Evolutionary conservation across 768 basidiomycete genomes (phyloP), one percentile per base, ranked within the genome.

Genomic region (Phallus indusiatus): DNA sequence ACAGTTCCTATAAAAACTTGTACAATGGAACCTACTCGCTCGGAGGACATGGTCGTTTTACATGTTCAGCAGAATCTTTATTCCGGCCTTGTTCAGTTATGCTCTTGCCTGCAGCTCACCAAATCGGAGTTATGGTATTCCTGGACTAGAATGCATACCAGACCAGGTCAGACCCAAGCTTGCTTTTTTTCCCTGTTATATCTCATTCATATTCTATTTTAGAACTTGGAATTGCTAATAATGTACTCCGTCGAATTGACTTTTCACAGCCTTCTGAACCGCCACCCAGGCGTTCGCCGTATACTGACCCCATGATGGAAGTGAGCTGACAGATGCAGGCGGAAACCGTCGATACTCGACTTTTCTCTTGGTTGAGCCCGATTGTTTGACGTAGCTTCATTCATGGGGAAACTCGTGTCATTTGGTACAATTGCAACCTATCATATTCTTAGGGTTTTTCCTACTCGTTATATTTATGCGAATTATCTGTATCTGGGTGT

Each of bases 81-180:
- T 34, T 18, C 37, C 50, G 50, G 47, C 16, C 7, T 12, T 20
- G 47, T 48, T 33, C 37, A 46, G 49, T 47, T 28, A n/a, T 56
- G 57, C 33, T 53, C 57, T 17, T 59, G 57, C 35, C 48, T 59
- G 5, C 57, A 59, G 36, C 28, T 59, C 18, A 51, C 57, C 20
- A 35, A 28, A 33, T 51, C 48, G 5, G 57, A 51, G 22, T 33
- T 59, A 35, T 59, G 57, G 57, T 56, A 56, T 49, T 48, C 55
- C 14, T 56, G 55, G 55, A 53, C 49, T 34, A 17, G 52, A 7
- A 59, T 36, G 34, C 24, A 36, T 52, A 51, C n/a, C 18, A 21
- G 47, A 5, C 18, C 20, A 9, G 56, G 56, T 57, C 47, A 18
- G 56, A 21, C 10, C 24, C 6, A 18, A 7, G 28, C 33, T 53